A percentile compares a stretch with the other conserved stretches of the same genome.
Conservation (phyloP, 73 alveolate species). For the Strombidium stylifer region DNA sequence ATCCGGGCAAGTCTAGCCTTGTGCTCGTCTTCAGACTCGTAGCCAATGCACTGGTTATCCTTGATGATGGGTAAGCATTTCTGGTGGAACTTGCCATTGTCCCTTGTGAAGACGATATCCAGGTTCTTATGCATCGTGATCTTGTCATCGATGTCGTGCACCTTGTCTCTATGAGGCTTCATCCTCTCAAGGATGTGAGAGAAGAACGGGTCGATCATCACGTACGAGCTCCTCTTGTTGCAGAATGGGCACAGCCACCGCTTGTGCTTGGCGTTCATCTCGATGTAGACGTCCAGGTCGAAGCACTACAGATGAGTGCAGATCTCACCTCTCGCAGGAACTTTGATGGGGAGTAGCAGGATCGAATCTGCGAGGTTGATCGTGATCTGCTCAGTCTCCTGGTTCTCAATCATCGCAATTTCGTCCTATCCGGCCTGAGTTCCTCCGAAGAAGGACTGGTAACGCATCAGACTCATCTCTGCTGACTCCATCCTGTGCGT, state of each 20-base stretch:
- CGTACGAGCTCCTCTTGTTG: slow-evolving; percentile 11
- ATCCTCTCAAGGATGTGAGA: neutral
- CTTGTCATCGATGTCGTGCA: neutral
- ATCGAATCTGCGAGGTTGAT: too few species aligned
- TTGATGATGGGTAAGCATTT: too few species aligned
- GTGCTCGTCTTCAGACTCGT: too few species aligned
- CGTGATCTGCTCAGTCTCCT: slow-evolving; percentile 5
- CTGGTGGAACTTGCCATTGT: too few species aligned
- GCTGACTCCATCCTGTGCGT: slow-evolving; percentile 15
- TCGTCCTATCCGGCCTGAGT: neutral
- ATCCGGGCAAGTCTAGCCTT: too few species aligned
- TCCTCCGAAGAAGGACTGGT: slow-evolving; percentile 8
- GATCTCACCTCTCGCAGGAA: slow-evolving; percentile 54
- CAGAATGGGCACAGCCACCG: slow-evolving; percentile 62
- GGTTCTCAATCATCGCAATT: too few species aligned
- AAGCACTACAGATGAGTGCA: slow-evolving; percentile 60
- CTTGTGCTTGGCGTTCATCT: slow-evolving; percentile 28
- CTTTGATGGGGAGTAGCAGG: too few species aligned
- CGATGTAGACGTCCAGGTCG: slow-evolving; percentile 43
- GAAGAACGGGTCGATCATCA: slow-evolving; percentile 40
- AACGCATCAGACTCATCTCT: slow-evolving; percentile 10
- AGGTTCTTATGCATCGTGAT: neutral
- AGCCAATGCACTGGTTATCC: too few species aligned
- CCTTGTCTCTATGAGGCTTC: neutral
- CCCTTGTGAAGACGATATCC: too few species aligned